phyloP scores from a whole-genome alignment of 2,329 filamentous ascomycete species.

The Botryotinia narcissicola region DNA sequence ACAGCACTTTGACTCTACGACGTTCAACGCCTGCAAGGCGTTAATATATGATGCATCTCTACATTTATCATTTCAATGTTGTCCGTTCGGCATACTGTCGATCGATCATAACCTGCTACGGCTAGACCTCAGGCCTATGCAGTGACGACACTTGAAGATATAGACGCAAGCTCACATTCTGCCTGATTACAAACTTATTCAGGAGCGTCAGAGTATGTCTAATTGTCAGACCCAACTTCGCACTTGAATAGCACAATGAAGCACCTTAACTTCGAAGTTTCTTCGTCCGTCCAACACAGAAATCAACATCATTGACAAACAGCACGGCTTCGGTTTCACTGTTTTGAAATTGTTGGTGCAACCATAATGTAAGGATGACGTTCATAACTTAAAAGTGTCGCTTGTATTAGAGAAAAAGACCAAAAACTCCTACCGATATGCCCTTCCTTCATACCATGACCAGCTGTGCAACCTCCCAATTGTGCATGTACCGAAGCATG shows the following conservation, averaged over 20 bases:
- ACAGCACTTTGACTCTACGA: neutral
- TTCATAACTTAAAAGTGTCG: neutral
- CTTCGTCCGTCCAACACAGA: neutral
- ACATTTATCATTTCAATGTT: neutral
- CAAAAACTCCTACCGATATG: neutral
- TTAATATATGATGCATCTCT: neutral
- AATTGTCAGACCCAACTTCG: neutral
- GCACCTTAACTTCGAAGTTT: neutral
- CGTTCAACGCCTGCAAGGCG: neutral
- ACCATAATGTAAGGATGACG: neutral
- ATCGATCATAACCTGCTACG: neutral
- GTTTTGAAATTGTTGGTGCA: neutral
- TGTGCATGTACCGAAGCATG: slow-evolving; percentile 7
- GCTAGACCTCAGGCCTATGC: too few relatives aligned
- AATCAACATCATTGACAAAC: neutral
- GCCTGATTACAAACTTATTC: too few relatives aligned
- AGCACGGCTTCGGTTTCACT: neutral
- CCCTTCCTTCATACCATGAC: neutral
- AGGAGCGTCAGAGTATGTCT: neutral
- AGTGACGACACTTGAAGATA: neutral
- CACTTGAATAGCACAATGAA: neutral
- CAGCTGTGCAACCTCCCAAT: neutral
- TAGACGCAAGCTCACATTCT: neutral
- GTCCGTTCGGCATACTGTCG: neutral
- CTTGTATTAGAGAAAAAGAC: slow-evolving; percentile 10